Conservation (phyloP, 2,329 filamentous ascomycete genomes). For the Aphanocladium album region DNA sequence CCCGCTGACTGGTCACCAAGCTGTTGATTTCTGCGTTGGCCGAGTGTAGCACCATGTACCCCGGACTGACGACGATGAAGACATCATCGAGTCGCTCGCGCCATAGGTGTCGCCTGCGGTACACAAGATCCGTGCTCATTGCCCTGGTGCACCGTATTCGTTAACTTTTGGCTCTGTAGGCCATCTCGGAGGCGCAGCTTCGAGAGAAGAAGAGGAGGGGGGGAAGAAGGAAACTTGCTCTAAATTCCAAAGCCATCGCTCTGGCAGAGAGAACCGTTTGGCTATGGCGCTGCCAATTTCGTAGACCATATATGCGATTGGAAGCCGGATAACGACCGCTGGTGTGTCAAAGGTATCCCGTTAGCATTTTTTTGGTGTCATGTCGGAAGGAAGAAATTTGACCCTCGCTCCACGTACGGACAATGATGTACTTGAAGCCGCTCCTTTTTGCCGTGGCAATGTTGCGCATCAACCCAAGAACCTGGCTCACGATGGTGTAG, state of each 20-base stretch:
- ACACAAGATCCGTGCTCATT: slow-evolving; percentile 56
- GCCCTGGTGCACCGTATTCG: slow-evolving; percentile 32
- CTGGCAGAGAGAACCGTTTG: slow-evolving; percentile 43
- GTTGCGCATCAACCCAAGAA: slow-evolving; percentile 37
- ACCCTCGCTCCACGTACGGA: slow-evolving; percentile 38
- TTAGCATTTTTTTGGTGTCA: no score
- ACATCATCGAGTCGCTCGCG: slow-evolving; percentile 58
- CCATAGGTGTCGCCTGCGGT: slow-evolving; percentile 48
- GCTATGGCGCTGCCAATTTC: slow-evolving; percentile 38
- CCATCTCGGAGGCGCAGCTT: no score
- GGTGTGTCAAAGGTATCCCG: background rate
- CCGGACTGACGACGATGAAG: slow-evolving; percentile 60
- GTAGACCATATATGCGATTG: background rate
- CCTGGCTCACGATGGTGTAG: slow-evolving; percentile 28
- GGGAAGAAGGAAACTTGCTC: slow-evolving; percentile 50
- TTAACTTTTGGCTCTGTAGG: no score
- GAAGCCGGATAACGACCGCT: background rate
- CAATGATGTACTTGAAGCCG: slow-evolving; percentile 48
- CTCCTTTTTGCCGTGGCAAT: slow-evolving; percentile 45
- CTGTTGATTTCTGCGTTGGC: slow-evolving; percentile 60
- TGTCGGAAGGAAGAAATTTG: no score
- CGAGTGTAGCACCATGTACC: slow-evolving; percentile 47
- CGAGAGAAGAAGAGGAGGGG: no score
- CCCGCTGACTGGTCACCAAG: slow-evolving; percentile 60
- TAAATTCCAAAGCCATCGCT: slow-evolving; percentile 53